Evolutionary conservation across 192 early-diverging fungal species (phyloP).

Genomic region (Backusella westeae): DNA sequence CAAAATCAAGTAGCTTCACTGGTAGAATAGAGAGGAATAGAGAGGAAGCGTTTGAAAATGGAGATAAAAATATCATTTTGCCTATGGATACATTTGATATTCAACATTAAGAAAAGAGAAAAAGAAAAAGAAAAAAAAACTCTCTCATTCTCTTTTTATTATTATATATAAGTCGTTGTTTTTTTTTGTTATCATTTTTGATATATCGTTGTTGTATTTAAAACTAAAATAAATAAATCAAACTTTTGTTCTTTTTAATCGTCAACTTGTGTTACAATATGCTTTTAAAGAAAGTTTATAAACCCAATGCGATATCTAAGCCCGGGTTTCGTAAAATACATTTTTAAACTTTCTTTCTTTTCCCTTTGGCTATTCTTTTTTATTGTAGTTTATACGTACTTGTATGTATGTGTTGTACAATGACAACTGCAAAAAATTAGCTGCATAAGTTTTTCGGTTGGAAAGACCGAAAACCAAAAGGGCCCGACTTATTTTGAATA

Average conservation of each 20-base stretch:
- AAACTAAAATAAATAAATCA: background rate
- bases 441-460: background rate
- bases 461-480: background rate
- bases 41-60: background rate
- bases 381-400: background rate
- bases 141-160: background rate
- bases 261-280: background rate
- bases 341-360: background rate
- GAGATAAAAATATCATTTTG: slow-evolving; percentile 14
- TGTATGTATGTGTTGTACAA: background rate
- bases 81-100: slow-evolving; percentile 16
- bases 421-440: background rate
- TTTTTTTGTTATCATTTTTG: background rate
- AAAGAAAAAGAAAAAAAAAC: background rate
- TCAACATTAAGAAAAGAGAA: background rate
- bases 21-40: slow-evolving; percentile 26
- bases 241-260: background rate
- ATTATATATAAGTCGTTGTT: background rate
- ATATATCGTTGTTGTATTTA: background rate
- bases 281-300: background rate
- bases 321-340: background rate
- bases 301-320: background rate
- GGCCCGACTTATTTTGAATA: background rate
- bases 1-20: slow-evolving; percentile 32
- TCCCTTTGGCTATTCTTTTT: background rate